Evolutionary conservation across 345 rosid genomes (phyloP), one percentile per base, ranked within the genome.

Genomic region (Salix udensis): DNA sequence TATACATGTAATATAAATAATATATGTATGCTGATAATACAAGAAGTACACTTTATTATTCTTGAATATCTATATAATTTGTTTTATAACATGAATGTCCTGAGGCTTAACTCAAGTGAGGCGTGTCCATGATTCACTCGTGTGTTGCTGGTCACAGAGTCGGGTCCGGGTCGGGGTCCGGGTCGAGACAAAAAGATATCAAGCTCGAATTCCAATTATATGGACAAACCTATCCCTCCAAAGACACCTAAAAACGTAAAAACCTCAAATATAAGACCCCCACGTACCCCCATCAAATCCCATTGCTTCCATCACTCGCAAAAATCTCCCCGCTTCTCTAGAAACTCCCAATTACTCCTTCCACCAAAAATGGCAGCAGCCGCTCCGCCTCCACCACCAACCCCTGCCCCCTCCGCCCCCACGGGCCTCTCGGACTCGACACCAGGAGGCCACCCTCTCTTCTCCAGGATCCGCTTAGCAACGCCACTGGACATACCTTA

Each of bases 401-500:
- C 94, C 2, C 86, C 91, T 0, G 84, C 88, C 1, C 95, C 95
- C 7, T 84, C 83, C 24, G 88, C 89, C 3, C 81, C 88, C 42
- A 86, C 87, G 75, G 80, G 81, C 9, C 85, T 89, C 6, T 5
- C 37, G 5, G 37, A 84, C 14, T 5, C 26, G 26, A 78, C 75
- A 3, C 88, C 88, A 0, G 75, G 78, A 16, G 90, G 89, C 58
- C 52, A 84, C 83, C 88, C 98, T 0, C 36, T 91, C 30, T 95
- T 93, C 89, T 76, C 90, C 76, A 86, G 99, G 12, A 88, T 96
- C 90, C 96, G 99, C 34, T 94, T 96, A 36, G 98, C 96, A 8
- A 82, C 91, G 1, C 92, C 91, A 1, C 30, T 82, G 18, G 98
- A 96, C 79, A 90, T 89, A 67, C 96, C 96, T 64, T 87, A 82